phyloP scores from a whole-genome alignment of 2,329 filamentous ascomycete species.

The Stagonosporopsis tanaceti region DNA sequence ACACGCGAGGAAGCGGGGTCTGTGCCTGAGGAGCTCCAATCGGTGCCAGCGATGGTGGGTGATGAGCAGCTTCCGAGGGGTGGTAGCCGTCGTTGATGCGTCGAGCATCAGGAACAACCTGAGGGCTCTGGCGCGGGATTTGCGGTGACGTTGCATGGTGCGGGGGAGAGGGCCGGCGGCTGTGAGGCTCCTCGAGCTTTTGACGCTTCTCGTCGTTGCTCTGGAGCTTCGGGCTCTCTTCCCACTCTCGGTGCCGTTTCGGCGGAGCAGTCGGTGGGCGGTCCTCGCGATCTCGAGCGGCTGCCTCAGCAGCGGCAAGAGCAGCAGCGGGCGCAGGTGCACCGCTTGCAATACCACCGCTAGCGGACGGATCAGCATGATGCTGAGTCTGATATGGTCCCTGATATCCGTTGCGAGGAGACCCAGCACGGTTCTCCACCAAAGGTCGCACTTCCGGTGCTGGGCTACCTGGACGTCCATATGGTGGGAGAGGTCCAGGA shows the following conservation, averaged over 20 bases:
- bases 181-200: slow-evolving; percentile 82
- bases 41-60: slow-evolving; percentile 70
- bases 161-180: slow-evolving; percentile 67
- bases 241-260: slow-evolving; percentile 93
- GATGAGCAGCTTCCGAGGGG: slow-evolving; percentile 90
- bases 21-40: slow-evolving; percentile 47
- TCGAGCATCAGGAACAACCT: slow-evolving; percentile 66
- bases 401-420: slow-evolving; percentile 87
- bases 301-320: slow-evolving; percentile 72
- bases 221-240: slow-evolving; percentile 82
- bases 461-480: slow-evolving; percentile 77
- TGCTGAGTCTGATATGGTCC: slow-evolving; percentile 73
- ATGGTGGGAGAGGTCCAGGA: slow-evolving; percentile 66
- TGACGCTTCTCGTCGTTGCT: slow-evolving; percentile 88
- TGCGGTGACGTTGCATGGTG: slow-evolving; percentile 63
- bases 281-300: slow-evolving; percentile 71
- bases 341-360: slow-evolving; percentile 71
- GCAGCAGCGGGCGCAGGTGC: slow-evolving; percentile 72
- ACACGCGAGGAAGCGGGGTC: slow-evolving; percentile 62
- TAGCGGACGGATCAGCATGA: slow-evolving; percentile 69
- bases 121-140: slow-evolving; percentile 76
- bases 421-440: slow-evolving; percentile 85
- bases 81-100: slow-evolving; percentile 82
- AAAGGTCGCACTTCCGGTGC: slow-evolving; percentile 84
- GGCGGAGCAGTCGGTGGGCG: slow-evolving; percentile 76